Percentiles rank a stretch among this genome's conserved stretches.
Evolutionary conservation across 2,329 filamentous ascomycete species (phyloP).

Genomic region (Hypoxylon sp.): DNA sequence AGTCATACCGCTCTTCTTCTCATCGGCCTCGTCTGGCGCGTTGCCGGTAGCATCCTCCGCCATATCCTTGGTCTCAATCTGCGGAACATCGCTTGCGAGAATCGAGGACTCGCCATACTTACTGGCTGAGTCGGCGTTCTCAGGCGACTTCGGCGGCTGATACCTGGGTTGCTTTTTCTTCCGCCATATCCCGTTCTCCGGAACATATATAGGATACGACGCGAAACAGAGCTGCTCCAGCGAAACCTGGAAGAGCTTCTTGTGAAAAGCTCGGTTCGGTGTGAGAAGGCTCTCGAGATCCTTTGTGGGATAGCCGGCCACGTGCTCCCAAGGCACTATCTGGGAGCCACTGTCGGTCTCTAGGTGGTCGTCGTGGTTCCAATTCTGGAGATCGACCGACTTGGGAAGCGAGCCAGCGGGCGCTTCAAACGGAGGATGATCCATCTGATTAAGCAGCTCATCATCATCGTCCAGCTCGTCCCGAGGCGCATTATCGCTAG

Average conservation of each 20-base stretch:
- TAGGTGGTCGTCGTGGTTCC: slow-evolving; percentile 69
- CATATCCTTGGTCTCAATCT: slow-evolving; percentile 50
- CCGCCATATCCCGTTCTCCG: slow-evolving; percentile 82
- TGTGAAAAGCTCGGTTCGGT: slow-evolving; percentile 82
- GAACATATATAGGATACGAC: slow-evolving; percentile 86
- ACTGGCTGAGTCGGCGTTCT: slow-evolving; percentile 44
- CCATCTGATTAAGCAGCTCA: slow-evolving; percentile 65
- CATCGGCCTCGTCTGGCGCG: slow-evolving; percentile 61
- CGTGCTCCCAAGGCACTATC: slow-evolving; percentile 77
- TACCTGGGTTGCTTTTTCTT: slow-evolving; percentile 62
- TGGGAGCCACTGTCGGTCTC: slow-evolving; percentile 70
- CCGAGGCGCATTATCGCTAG: slow-evolving; percentile 51
- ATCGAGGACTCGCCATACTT: slow-evolving; percentile 44
- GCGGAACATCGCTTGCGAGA: slow-evolving; percentile 44
- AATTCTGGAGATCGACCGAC: slow-evolving; percentile 60
- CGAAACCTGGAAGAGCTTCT: slow-evolving; percentile 84
- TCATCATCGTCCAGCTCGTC: slow-evolving; percentile 63
- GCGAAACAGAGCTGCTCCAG: slow-evolving; percentile 85
- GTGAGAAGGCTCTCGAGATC: slow-evolving; percentile 86
- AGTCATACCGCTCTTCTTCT: slow-evolving; percentile 81
- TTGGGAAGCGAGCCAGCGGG: slow-evolving; percentile 53
- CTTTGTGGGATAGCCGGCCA: slow-evolving; percentile 81
- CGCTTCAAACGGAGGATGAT: slow-evolving; percentile 56
- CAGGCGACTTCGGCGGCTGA: slow-evolving; percentile 50
- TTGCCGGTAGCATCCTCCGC: slow-evolving; percentile 56